Evolutionary conservation across 768 basidiomycete genomes (phyloP).

Genomic region (Sarcodon aspratus): DNA sequence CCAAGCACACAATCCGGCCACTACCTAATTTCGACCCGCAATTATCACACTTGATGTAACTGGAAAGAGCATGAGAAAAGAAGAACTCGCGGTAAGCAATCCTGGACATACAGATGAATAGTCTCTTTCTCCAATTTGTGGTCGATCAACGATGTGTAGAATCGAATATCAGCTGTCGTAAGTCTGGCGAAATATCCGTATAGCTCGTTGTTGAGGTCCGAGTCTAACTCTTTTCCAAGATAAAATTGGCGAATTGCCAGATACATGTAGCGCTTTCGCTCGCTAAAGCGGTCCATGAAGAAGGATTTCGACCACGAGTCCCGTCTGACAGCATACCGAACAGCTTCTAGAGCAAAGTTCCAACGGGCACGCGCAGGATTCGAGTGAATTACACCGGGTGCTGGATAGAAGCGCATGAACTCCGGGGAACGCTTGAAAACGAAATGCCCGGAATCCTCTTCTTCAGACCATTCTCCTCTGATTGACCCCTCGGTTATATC

Average conservation of each 20-base stretch:
- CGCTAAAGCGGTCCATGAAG: conserved; percentile 18
- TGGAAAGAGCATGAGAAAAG: not conserved
- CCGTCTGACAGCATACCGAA: conserved; percentile 11
- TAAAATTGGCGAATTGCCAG: conserved; percentile 15
- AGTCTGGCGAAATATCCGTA: not conserved
- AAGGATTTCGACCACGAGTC: conserved; percentile 19
- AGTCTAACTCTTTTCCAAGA: conserved; percentile 2
- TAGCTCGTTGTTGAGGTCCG: not conserved
- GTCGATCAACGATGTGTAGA: not conserved
- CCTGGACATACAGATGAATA: not conserved
- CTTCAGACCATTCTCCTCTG: not conserved
- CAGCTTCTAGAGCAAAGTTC: conserved; percentile 19
- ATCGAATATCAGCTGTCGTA: not conserved
- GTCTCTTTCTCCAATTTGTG: not conserved
- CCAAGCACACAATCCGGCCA: conserved; percentile 8
- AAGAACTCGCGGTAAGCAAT: not conserved
- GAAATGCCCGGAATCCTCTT: conserved; percentile 13
- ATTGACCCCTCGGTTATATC: conserved; percentile 9
- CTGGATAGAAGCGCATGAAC: conserved; percentile 16
- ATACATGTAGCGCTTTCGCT: conserved; percentile 17
- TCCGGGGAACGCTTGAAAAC: conserved; percentile 17
- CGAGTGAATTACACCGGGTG: conserved; percentile 9
- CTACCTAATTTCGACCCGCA: not conserved
- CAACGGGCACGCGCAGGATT: conserved; percentile 19
- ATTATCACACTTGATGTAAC: not conserved